phyloP scores from a whole-genome alignment of 805 yeast genomes.

The Lipomyces yamanashiensis region DNA sequence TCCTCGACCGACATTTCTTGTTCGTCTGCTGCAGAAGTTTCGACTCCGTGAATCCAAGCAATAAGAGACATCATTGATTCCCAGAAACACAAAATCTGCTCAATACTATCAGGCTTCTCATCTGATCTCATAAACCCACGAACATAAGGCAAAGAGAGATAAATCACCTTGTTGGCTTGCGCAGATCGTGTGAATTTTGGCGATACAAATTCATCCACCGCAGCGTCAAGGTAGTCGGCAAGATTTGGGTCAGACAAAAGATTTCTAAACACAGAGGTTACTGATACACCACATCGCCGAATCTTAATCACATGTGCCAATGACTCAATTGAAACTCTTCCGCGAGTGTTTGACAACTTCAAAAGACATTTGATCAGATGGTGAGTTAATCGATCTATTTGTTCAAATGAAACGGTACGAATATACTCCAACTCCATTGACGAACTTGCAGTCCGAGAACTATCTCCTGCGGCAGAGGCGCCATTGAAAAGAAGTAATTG shows the following conservation, averaged over 20 bases:
- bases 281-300: conserved; percentile 9
- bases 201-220: conserved; percentile 2
- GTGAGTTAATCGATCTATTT: conserved; percentile 10
- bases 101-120: conserved; percentile 15
- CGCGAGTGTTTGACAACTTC: conserved; percentile 15
- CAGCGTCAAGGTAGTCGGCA: conserved; percentile 4
- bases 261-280: conserved; percentile 2
- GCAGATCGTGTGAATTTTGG: conserved; percentile 4
- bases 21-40: not conserved
- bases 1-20: conserved; percentile 18
- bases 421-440: conserved; percentile 5
- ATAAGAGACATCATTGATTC: conserved; percentile 11
- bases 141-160: conserved; percentile 11
- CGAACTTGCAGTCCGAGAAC: not conserved
- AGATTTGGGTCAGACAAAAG: conserved; percentile 9
- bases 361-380: conserved; percentile 14
- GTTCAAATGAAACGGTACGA: conserved; percentile 18
- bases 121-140: conserved; percentile 11
- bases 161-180: conserved; percentile 9
- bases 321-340: conserved; percentile 15
- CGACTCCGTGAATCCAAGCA: conserved; percentile 18
- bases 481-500: conserved; percentile 4
- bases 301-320: conserved; percentile 17
- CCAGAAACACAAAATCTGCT: conserved; percentile 16
- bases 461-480: not conserved